These are phyloP conservation scores for Fusarium pseudonygamai DNA, from an alignment of 2,329 filamentous ascomycete genomes.

Conservation along the genomic window DNA sequence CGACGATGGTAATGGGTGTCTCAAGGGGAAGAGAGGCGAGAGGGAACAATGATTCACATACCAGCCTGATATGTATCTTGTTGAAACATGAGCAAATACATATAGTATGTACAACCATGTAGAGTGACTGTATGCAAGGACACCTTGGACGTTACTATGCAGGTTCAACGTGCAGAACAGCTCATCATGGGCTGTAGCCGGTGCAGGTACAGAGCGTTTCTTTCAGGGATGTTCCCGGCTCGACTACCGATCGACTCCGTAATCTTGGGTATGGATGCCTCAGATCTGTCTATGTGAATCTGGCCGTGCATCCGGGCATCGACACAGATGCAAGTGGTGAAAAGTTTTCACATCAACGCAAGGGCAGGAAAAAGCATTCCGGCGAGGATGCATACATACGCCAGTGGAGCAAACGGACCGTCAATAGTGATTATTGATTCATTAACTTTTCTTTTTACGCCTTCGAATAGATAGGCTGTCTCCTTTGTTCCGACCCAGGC, in stretches of 20 bases:
- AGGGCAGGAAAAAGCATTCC: conserved; percentile 6
- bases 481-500: not conserved
- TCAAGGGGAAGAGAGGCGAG: not conserved
- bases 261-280: conserved; percentile 2
- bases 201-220: conserved; percentile 27
- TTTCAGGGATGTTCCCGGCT: conserved; percentile 26
- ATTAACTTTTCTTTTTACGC: conserved; percentile 13
- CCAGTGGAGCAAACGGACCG: not conserved
- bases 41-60: not conserved
- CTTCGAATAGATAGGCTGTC: not conserved
- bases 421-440: not conserved
- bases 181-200: conserved; percentile 19
- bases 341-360: conserved; percentile 6
- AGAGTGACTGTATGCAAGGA: not conserved
- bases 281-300: conserved; percentile 5
- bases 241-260: conserved; percentile 3
- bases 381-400: not conserved
- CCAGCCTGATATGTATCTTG: not conserved
- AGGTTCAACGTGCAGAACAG: conserved; percentile 19
- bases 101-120: not conserved
- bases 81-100: not conserved
- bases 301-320: not conserved
- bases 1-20: not conserved
- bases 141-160: conserved; percentile 8
- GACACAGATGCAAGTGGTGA: not conserved